Base-by-base conservation (phyloP, 2,329 filamentous ascomycete genomes). In the Fusarium multiceps region DNA sequence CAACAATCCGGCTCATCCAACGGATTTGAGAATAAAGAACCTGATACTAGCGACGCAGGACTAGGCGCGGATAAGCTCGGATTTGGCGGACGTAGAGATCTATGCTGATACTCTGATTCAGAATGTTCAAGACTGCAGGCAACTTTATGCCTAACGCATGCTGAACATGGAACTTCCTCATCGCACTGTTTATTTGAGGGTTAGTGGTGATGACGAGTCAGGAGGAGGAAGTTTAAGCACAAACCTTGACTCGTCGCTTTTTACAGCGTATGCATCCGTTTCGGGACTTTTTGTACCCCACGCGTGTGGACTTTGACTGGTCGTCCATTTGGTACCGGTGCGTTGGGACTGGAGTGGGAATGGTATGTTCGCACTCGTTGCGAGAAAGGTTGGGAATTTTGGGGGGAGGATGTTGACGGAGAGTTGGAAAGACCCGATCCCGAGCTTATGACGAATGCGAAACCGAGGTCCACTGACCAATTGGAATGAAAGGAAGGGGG, bases 231-330 rank as follows among this genome's bases (percentile, higher is more conserved):
- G 16, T 45, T 32, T 43, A 25, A 5, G 3, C 1, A 34, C 23
- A 7, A 25, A 28, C 67, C 62, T 69, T 69, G 46, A 69, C 67
- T 23, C 67, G 53, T 1, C 67, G 51, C 53, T 68, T 59, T 37
- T 69, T 69, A 20, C 67, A 69, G 9, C 67, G 59, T 9, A 18
- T 47, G 23, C 67, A 69, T 2, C 67, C 67, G 21, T 70, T 69
- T 55, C 67, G 62, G 27, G 67, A 69, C 49, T 69, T 69, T 59
- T 67, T 69, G 42, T 69, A 70, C 37, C 67, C 67, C 42, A 63
- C 49, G 20, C 67, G 66, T 1, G 62, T 68, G 25, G 49, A 53
- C 13, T 55, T 68, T 2, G 14, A 12, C 4, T 45, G 41, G 2
- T 69, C 55, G 8, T 62, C 42, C 59, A 63, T 63, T 23, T 37